A percentile compares a stretch with the other conserved stretches of the same genome.
Conservation (phyloP, 371 early-diverging fungal species). For the Syncephalastrum sp. region DNA sequence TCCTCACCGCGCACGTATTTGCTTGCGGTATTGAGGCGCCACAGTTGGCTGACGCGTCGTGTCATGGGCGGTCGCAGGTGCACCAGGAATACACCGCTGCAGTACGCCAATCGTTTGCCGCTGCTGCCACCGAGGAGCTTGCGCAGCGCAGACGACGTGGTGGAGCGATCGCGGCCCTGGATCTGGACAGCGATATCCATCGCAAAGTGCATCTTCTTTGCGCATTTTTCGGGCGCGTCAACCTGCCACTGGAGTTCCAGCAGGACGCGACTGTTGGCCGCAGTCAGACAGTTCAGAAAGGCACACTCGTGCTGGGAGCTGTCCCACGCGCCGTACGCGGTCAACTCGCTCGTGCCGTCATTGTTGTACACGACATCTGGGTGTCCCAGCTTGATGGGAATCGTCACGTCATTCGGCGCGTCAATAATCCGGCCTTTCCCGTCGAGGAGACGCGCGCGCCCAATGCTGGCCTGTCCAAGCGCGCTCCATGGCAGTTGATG, state of each 20-base stretch:
- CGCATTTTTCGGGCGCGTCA: conserved; percentile 49
- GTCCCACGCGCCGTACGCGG: conserved; percentile 76
- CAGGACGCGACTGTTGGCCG: conserved; percentile 56
- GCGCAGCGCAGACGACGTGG: conserved; percentile 19
- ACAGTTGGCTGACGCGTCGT: conserved; percentile 57
- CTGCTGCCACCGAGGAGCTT: conserved; percentile 12
- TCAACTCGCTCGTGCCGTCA: conserved; percentile 48
- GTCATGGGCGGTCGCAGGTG: conserved; percentile 58
- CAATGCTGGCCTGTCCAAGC: conserved; percentile 45
- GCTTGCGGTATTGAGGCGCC: conserved; percentile 72
- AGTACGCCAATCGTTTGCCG: conserved; percentile 39
- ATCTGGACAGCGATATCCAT: conserved; percentile 68
- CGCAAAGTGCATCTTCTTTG: conserved; percentile 53
- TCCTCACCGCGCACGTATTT: conserved; percentile 89
- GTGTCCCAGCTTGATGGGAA: conserved; percentile 14
- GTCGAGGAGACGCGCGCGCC: conserved; percentile 67
- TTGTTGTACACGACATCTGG: conserved; percentile 45
- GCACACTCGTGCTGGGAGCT: conserved; percentile 76
- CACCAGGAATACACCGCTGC: conserved; percentile 54
- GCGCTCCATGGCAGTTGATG: conserved; percentile 54
- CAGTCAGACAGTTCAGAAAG: conserved; percentile 71
- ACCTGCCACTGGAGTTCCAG: conserved; percentile 60
- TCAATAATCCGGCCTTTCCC: conserved; percentile 57
- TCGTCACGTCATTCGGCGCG: conserved; percentile 35
- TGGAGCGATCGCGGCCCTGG: conserved; percentile 50